Percentiles rank a stretch among this genome's conserved stretches.
phyloP scores from a whole-genome alignment of 2,329 filamentous ascomycete species.

The Atkinsonella texensis region DNA sequence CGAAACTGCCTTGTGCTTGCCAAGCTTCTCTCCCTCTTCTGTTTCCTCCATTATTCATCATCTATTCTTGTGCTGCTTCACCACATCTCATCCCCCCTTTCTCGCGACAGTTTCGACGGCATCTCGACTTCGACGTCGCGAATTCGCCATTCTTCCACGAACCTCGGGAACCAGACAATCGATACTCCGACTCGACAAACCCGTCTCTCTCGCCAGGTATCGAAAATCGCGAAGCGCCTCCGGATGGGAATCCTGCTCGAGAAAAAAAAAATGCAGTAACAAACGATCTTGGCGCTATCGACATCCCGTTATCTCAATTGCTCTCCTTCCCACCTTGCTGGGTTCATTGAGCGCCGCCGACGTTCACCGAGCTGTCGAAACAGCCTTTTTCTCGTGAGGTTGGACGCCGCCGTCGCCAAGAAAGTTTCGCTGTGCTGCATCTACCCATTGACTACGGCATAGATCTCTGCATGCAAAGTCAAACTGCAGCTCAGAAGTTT shows the following conservation, averaged over 20 bases:
- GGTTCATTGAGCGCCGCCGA: background rate
- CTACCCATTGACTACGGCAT: background rate
- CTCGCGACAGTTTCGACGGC: background rate
- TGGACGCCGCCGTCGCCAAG: background rate
- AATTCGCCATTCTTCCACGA: background rate
- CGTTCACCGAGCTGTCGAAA: too few species aligned
- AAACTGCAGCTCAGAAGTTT: background rate
- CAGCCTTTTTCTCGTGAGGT: background rate
- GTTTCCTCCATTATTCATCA: background rate
- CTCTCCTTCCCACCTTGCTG: background rate
- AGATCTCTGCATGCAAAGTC: background rate
- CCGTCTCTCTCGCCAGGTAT: background rate
- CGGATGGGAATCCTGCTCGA: background rate
- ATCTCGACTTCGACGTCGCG: background rate
- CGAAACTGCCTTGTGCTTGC: background rate
- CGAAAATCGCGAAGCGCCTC: background rate
- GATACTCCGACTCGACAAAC: background rate
- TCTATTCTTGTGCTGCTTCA: background rate
- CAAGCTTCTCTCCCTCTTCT: background rate
- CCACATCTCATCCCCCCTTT: background rate
- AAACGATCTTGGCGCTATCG: background rate
- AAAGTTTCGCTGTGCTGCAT: background rate
- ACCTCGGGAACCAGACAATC: background rate
- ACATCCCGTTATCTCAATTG: background rate
- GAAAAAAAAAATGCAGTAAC: background rate